Conservation (phyloP, 2,329 filamentous ascomycete species). For the Fusarium gaditjirri region DNA sequence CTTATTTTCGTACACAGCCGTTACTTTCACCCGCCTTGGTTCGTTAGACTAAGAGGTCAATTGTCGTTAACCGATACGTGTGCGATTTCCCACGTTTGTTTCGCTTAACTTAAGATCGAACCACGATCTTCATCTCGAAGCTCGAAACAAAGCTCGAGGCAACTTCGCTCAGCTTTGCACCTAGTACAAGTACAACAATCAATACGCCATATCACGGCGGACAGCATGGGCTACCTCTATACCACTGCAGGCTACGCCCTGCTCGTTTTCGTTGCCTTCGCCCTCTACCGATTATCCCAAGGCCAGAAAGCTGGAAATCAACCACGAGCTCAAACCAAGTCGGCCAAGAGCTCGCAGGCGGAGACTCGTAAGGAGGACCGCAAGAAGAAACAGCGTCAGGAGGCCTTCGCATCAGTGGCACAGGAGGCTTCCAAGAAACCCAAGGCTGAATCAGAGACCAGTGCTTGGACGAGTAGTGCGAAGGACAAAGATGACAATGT, state of each 20-base stretch:
- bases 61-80: neutral
- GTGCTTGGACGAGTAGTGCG: slow-evolving; percentile 44
- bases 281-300: slow-evolving; percentile 49
- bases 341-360: slow-evolving; percentile 43
- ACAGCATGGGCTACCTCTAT: slow-evolving; percentile 51
- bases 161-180: slow-evolving; percentile 13
- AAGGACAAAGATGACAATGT: slow-evolving; percentile 61
- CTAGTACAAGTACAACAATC: slow-evolving; percentile 14
- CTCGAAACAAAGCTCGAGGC: slow-evolving; percentile 22
- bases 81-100: slow-evolving; percentile 10
- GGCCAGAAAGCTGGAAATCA: slow-evolving; percentile 50
- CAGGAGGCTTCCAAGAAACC: slow-evolving; percentile 51
- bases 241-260: slow-evolving; percentile 53
- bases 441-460: slow-evolving; percentile 51
- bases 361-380: slow-evolving; percentile 55
- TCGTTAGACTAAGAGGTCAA: slow-evolving; percentile 7
- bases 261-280: slow-evolving; percentile 51
- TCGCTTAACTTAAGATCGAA: slow-evolving; percentile 6
- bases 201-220: slow-evolving; percentile 45
- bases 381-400: slow-evolving; percentile 60
- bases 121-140: slow-evolving; percentile 17
- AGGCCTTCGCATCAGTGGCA: slow-evolving; percentile 53
- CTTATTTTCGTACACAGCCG: slow-evolving; percentile 11
- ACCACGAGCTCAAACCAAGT: slow-evolving; percentile 44
- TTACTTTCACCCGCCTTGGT: slow-evolving; percentile 4